These are phyloP conservation scores for Ascochyta viciae-villosae DNA, from an alignment of 2,329 filamentous ascomycete species.

Conservation along the genomic window DNA sequence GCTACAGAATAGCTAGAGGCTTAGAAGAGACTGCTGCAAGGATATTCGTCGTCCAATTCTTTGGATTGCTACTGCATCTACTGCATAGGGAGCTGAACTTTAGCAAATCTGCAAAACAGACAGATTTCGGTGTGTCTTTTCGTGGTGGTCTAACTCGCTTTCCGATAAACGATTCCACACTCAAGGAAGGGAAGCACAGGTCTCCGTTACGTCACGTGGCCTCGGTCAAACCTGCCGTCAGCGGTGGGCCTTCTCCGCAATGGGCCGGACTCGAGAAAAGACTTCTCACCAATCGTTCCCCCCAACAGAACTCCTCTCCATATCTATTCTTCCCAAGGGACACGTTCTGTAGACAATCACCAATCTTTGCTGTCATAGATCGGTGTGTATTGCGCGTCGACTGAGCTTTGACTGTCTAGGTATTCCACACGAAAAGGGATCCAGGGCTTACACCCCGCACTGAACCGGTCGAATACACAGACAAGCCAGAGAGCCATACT, in stretches of 20 bases:
- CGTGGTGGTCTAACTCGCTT: too few relatives aligned
- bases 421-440: background rate
- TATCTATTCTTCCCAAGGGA: background rate
- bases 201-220: slow-evolving; percentile 3
- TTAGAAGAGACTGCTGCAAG: too few relatives aligned
- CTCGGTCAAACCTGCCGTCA: slow-evolving; percentile 9
- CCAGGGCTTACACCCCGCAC: background rate
- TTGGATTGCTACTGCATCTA: too few relatives aligned
- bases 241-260: slow-evolving; percentile 6
- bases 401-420: slow-evolving; percentile 15
- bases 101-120: too few relatives aligned
- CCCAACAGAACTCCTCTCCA: background rate
- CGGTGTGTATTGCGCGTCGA: slow-evolving; percentile 19
- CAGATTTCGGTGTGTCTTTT: too few relatives aligned
- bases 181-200: too few relatives aligned
- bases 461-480: background rate
- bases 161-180: too few relatives aligned
- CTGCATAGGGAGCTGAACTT: too few relatives aligned
- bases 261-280: slow-evolving; percentile 12
- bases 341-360: slow-evolving; percentile 1
- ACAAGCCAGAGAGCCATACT: slow-evolving; percentile 1
- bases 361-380: slow-evolving; percentile 5
- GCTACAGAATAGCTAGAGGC: too few relatives aligned
- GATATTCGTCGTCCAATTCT: too few relatives aligned
- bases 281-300: slow-evolving; percentile 8